A percentile compares a stretch with the other conserved stretches of the same genome.
phyloP scores from a whole-genome alignment of 306 rosid species.

The Fagus sylvatica region DNA sequence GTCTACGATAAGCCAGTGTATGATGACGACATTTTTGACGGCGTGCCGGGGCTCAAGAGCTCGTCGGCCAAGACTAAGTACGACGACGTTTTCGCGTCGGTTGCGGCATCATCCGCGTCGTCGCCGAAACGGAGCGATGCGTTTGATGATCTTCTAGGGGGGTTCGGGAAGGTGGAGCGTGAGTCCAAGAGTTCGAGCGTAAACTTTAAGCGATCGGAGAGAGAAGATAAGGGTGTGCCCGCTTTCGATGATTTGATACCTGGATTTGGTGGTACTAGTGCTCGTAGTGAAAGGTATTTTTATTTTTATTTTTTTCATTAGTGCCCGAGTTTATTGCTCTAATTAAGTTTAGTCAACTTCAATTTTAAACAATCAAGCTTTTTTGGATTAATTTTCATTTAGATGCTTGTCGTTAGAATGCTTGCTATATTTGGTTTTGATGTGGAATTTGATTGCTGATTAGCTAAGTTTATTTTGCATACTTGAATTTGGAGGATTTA shows the following conservation, averaged over 20 bases:
- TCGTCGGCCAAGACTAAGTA: conserved; percentile 50
- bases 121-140: conserved; percentile 44
- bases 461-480: not conserved
- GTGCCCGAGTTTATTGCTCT: conserved; percentile 21
- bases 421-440: not conserved
- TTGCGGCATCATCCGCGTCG: conserved; percentile 41
- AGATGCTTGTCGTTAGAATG: not conserved
- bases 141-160: conserved; percentile 82
- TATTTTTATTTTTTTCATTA: not conserved
- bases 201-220: conserved; percentile 44
- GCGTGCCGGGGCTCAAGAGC: conserved; percentile 82
- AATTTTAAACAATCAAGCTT: not conserved
- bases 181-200: conserved; percentile 48
- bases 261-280: conserved; percentile 64
- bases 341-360: conserved; percentile 8
- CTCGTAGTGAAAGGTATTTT: conserved; percentile 61
- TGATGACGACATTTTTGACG: conserved; percentile 84
- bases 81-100: conserved; percentile 59
- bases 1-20: conserved; percentile 79
- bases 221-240: conserved; percentile 44
- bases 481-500: not conserved
- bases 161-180: conserved; percentile 68
- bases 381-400: not conserved
- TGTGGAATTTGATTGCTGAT: not conserved
- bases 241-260: conserved; percentile 79